Conservation (phyloP, 768 basidiomycete genomes). For the Pisolithus microcarpus region DNA sequence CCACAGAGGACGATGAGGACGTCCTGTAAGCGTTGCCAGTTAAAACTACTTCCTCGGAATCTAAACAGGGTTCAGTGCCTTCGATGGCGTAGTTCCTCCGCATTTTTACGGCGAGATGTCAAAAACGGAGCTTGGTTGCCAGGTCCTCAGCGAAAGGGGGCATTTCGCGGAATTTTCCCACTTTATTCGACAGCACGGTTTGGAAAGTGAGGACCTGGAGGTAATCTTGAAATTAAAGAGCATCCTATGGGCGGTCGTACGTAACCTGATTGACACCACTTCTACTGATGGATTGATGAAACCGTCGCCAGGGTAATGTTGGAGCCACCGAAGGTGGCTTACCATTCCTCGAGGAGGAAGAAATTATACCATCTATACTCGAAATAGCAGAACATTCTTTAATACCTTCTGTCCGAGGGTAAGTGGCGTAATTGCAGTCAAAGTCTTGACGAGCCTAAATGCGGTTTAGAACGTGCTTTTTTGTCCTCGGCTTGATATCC, state of each 20-base stretch:
- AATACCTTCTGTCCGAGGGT: slow-evolving; percentile 93
- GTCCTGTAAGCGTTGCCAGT: slow-evolving; percentile 35
- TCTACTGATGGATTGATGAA: background rate
- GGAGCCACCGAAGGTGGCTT: slow-evolving; percentile 86
- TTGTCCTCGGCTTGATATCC: slow-evolving; percentile 87
- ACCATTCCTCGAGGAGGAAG: slow-evolving; percentile 93
- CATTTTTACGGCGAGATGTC: slow-evolving; percentile 99
- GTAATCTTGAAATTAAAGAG: slow-evolving; percentile 89
- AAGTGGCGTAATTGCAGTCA: slow-evolving; percentile 20
- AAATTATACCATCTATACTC: slow-evolving; percentile 83
- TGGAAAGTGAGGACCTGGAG: slow-evolving; percentile 77
- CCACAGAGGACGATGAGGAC: slow-evolving; percentile 62
- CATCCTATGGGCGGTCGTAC: slow-evolving; percentile 92
- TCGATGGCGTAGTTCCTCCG: slow-evolving; percentile 82
- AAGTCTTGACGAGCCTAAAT: slow-evolving; percentile 5
- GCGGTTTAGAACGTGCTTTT: slow-evolving; percentile 82
- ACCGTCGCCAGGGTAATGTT: slow-evolving; percentile 70
- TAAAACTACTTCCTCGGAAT: background rate
- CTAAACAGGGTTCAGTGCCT: slow-evolving; percentile 38
- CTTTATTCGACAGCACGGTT: slow-evolving; percentile 80
- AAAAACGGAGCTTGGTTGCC: slow-evolving; percentile 92
- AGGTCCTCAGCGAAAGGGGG: slow-evolving; percentile 81
- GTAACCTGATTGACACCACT: slow-evolving; percentile 24
- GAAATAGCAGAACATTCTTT: slow-evolving; percentile 87
- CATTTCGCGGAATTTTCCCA: slow-evolving; percentile 89